Evolutionary conservation across 2,329 filamentous ascomycete genomes (phyloP).

Genomic region (Epichloe uncinata): DNA sequence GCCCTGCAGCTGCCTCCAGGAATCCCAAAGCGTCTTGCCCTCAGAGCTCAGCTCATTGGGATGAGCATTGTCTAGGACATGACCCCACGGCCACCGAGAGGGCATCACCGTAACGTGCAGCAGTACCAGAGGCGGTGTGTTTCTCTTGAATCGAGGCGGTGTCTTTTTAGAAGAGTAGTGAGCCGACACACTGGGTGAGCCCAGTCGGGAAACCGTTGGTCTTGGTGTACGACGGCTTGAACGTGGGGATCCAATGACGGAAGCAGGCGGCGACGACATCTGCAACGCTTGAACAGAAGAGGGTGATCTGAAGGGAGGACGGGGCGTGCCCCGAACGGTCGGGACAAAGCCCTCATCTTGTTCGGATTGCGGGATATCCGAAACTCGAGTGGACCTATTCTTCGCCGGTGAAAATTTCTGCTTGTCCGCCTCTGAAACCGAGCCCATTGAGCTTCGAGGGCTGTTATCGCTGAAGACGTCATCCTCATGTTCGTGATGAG

Average conservation of each 20-base stretch:
- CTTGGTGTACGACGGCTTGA: conserved; percentile 35
- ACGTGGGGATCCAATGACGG: conserved; percentile 41
- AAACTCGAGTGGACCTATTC: conserved; percentile 29
- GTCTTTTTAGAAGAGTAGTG: conserved; percentile 46
- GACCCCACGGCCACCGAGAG: conserved; percentile 50
- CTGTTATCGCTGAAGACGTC: conserved; percentile 47
- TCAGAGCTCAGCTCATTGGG: conserved; percentile 29
- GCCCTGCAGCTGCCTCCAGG: conserved; percentile 55
- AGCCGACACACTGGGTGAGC: conserved; percentile 37
- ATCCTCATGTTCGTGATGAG: conserved; percentile 38
- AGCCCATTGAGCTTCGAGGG: conserved; percentile 42
- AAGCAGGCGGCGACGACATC: conserved; percentile 53
- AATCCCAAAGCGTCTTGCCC: conserved; percentile 41
- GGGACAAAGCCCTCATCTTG: conserved; percentile 34
- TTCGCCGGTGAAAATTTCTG: conserved; percentile 16
- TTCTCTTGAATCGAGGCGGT: conserved; percentile 42
- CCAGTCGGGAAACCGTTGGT: conserved; percentile 40
- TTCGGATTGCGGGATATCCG: conserved; percentile 37
- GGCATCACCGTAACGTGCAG: conserved; percentile 68
- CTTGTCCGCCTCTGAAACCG: conserved; percentile 27
- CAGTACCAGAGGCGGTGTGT: conserved; percentile 56
- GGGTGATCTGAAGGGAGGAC: conserved; percentile 55
- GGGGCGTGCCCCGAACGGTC: conserved; percentile 43
- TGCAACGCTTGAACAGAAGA: conserved; percentile 58
- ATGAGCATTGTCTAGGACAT: conserved; percentile 34